Conservation (phyloP, 345 rosid species). For the Rhodamnia rubescens region DNA sequence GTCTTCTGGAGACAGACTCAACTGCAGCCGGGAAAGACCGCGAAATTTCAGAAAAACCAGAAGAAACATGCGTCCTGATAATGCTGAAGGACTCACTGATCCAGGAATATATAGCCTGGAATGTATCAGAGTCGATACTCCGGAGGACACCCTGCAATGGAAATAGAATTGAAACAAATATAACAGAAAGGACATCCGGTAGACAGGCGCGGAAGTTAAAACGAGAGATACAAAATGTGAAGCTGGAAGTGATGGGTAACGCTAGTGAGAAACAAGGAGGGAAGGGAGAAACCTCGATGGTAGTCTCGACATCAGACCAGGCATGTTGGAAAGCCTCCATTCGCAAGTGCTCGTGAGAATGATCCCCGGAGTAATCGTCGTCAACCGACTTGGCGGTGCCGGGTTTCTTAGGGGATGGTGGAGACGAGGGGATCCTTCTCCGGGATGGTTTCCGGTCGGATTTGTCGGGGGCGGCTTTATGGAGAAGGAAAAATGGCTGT, state of each 20-base stretch:
- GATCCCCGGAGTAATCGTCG: conserved; percentile 1
- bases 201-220: not conserved
- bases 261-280: not conserved
- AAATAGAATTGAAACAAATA: not conserved
- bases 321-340: conserved; percentile 49
- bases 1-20: conserved; percentile 48
- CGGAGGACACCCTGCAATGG: conserved; percentile 61
- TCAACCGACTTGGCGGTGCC: conserved; percentile 18
- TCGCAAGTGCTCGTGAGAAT: conserved; percentile 11
- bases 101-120: conserved; percentile 61
- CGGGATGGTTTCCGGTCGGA: conserved; percentile 24
- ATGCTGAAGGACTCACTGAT: conserved; percentile 47
- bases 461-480: conserved; percentile 35
- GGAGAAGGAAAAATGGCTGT: not conserved
- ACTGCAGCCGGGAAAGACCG: conserved; percentile 46
- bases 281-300: conserved; percentile 31
- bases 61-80: conserved; percentile 28
- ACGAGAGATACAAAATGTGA: not conserved
- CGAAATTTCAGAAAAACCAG: conserved; percentile 37
- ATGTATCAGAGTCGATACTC: conserved; percentile 31
- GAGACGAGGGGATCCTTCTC: conserved; percentile 42
- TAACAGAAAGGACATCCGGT: not conserved
- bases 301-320: conserved; percentile 57
- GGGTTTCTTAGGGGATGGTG: conserved; percentile 9
- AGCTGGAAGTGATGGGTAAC: not conserved